Percentiles rank a stretch among this genome's conserved stretches.
phyloP scores from a whole-genome alignment of 2,329 filamentous ascomycete genomes.

The Lecanoromycetidae sp. region DNA sequence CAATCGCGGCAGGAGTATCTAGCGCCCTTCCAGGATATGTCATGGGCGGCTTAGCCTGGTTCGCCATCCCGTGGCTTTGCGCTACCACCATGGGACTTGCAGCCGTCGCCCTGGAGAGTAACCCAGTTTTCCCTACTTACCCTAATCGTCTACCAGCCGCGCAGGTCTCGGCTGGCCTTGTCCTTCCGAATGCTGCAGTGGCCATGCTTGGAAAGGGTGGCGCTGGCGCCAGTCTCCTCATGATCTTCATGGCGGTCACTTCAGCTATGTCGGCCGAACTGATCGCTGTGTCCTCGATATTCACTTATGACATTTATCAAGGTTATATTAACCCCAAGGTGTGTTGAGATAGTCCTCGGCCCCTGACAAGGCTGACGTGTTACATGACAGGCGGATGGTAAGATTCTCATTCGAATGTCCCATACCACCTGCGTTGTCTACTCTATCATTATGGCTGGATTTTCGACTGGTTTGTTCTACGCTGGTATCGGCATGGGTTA shows the following conservation, averaged over 20 bases:
- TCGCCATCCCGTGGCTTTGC: conserved; percentile 81
- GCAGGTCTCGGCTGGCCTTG: conserved; percentile 72
- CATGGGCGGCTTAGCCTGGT: conserved; percentile 76
- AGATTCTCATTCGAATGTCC: conserved; percentile 65
- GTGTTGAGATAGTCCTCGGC: too few species aligned
- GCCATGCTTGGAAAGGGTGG: conserved; percentile 72
- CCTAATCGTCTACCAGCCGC: conserved; percentile 57
- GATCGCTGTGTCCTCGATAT: conserved; percentile 77
- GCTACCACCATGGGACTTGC: conserved; percentile 81
- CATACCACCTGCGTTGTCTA: conserved; percentile 64
- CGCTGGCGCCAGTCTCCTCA: conserved; percentile 62
- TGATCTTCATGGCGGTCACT: conserved; percentile 86
- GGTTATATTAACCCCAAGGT: conserved; percentile 78
- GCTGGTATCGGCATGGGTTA: conserved; percentile 78
- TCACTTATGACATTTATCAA: conserved; percentile 79
- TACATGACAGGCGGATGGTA: conserved; percentile 60
- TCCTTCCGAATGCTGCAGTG: conserved; percentile 74
- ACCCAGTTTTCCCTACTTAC: conserved; percentile 59
- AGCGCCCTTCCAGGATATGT: conserved; percentile 82
- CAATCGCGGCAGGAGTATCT: conserved; percentile 74
- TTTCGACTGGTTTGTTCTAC: conserved; percentile 63
- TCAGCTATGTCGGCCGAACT: conserved; percentile 71
- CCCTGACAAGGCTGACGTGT: too few species aligned
- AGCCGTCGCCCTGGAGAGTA: conserved; percentile 65
- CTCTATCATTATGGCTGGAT: conserved; percentile 62